Evolutionary conservation across 192 early-diverging fungal species (phyloP).

Genomic region (Entomortierella chlamydospora): DNA sequence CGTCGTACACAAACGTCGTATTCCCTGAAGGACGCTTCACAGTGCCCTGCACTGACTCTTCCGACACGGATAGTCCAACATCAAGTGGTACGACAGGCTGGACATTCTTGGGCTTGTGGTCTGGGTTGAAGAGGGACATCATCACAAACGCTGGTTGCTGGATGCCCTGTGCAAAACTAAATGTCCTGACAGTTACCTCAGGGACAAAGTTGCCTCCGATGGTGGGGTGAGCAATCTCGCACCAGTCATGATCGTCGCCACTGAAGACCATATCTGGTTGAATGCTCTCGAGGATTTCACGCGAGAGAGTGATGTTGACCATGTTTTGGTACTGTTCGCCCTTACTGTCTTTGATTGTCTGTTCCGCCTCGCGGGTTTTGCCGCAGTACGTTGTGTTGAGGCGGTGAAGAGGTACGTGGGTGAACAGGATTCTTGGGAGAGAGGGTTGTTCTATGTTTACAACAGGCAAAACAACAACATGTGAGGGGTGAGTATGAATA

Average conservation of each 20-base stretch:
- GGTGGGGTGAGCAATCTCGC: conserved; percentile 69
- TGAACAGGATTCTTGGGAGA: conserved; percentile 76
- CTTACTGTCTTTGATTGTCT: conserved; percentile 63
- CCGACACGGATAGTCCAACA: conserved; percentile 69
- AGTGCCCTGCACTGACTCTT: background rate
- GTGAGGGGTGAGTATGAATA: no score
- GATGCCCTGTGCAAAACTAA: conserved; percentile 77
- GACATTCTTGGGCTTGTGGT: conserved; percentile 1
- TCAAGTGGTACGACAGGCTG: no score
- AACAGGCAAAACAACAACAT: no score
- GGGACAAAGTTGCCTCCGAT: conserved; percentile 9
- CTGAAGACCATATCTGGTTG: conserved; percentile 81
- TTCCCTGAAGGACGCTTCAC: conserved; percentile 3
- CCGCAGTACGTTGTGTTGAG: conserved; percentile 78
- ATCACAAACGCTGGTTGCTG: conserved; percentile 64
- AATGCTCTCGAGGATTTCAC: conserved; percentile 66
- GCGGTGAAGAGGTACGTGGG: conserved; percentile 90
- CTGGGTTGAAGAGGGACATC: conserved; percentile 33
- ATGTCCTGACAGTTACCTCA: conserved; percentile 68
- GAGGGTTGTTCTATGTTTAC: conserved; percentile 23
- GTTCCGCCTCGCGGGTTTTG: conserved; percentile 60
- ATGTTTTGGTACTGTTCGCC: conserved; percentile 95
- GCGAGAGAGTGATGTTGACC: conserved; percentile 67
- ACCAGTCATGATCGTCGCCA: conserved; percentile 98
- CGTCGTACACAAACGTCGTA: conserved; percentile 53